Conservation (phyloP, 106 monocot genomes). For the Posidonia australis region DNA sequence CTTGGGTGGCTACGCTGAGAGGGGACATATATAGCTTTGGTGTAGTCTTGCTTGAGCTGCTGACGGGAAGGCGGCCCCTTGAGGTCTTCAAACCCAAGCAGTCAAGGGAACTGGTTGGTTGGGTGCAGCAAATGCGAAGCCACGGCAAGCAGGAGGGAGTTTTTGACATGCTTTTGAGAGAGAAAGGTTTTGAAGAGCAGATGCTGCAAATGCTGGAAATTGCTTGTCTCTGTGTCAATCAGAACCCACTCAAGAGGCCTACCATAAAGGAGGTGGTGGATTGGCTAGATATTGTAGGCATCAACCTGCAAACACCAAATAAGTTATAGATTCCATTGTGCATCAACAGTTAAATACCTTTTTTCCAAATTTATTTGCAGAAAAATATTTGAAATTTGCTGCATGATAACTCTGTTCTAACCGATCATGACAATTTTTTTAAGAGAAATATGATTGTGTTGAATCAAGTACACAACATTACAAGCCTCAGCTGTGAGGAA, state of each 20-base stretch:
- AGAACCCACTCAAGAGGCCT: constrained; percentile 14
- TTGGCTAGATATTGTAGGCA: constrained; percentile 9
- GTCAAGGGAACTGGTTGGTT: constrained; percentile 9
- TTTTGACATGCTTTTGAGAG: constrained; percentile 9
- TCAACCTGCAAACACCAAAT: not conserved
- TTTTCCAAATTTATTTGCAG: not conserved
- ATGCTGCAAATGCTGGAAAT: constrained; percentile 20
- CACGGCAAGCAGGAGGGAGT: constrained; percentile 9
- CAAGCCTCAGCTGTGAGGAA: too few species aligned
- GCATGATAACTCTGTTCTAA: not conserved
- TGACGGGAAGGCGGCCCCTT: constrained; percentile 17
- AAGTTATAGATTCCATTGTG: not conserved
- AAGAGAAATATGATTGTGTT: too few species aligned
- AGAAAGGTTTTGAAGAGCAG: constrained; percentile 12
- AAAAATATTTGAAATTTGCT: not conserved
- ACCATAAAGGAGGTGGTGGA: constrained; percentile 9
- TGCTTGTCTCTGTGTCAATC: constrained; percentile 12
- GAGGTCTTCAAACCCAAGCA: constrained; percentile 4
- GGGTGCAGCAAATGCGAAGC: constrained; percentile 12
- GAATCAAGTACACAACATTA: too few species aligned
- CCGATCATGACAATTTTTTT: too few species aligned
- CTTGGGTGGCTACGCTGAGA: constrained; percentile 11
- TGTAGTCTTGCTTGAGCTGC: constrained; percentile 16
- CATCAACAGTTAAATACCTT: not conserved
- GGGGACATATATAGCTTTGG: constrained; percentile 24